phyloP scores from a whole-genome alignment of 2,329 filamentous ascomycete genomes.

The Uncinocarpus reesii region DNA sequence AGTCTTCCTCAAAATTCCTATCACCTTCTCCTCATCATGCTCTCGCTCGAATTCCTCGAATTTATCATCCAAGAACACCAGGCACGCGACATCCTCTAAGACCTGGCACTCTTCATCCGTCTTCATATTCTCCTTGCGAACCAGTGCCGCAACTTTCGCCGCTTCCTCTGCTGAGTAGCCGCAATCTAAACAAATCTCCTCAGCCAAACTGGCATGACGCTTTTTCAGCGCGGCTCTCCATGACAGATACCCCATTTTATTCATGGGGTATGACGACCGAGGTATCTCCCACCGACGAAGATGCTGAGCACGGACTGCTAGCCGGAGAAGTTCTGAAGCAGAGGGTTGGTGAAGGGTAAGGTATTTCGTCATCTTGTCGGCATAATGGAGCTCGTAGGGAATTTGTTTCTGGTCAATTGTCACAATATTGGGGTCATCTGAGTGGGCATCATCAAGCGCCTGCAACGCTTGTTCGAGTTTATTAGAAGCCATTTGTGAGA shows the following conservation, averaged over 20 bases:
- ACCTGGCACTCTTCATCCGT: conserved; percentile 49
- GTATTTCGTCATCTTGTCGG: conserved; percentile 66
- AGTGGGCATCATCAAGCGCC: conserved; percentile 64
- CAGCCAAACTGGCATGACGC: conserved; percentile 54
- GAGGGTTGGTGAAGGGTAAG: conserved; percentile 50
- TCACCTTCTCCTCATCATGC: conserved; percentile 66
- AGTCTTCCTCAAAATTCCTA: conserved; percentile 60
- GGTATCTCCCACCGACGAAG: conserved; percentile 79
- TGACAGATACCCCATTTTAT: conserved; percentile 63
- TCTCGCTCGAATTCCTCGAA: conserved; percentile 68
- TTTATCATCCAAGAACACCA: conserved; percentile 81
- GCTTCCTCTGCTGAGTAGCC: conserved; percentile 47
- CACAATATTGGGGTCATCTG: conserved; percentile 53
- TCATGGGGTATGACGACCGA: conserved; percentile 61
- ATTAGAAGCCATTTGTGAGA: conserved; percentile 24
- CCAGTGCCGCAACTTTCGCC: conserved; percentile 56
- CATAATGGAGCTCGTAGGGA: conserved; percentile 76
- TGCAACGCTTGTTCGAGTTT: conserved; percentile 45
- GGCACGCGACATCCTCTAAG: conserved; percentile 74
- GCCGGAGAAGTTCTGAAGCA: conserved; percentile 56
- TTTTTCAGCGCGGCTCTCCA: conserved; percentile 69
- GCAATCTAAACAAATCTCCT: conserved; percentile 43
- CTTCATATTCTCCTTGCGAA: conserved; percentile 65
- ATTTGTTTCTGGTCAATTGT: conserved; percentile 36
- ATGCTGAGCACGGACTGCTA: conserved; percentile 76